These are phyloP conservation scores for Rhizoclosmatium globosum DNA, from an alignment of 192 early-diverging fungal genomes.

Conservation along the genomic window DNA sequence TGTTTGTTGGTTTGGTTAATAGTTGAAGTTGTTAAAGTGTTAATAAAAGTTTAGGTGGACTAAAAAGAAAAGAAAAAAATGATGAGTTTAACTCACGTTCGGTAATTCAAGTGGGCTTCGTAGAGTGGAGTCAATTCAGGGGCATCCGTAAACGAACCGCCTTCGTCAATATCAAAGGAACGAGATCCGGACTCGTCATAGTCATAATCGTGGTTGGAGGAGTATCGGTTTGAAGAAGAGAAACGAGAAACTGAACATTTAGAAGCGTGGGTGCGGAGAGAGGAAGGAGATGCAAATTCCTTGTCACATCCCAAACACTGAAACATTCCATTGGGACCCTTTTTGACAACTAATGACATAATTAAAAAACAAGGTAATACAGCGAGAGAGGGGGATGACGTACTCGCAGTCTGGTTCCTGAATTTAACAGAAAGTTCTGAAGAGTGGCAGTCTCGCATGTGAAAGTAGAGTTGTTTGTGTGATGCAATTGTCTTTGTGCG, in stretches of 20 bases:
- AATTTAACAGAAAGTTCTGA: background rate
- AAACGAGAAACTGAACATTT: background rate
- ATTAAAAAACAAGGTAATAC: background rate
- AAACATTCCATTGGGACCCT: background rate
- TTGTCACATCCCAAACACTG: background rate
- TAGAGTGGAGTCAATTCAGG: background rate
- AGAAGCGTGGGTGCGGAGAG: background rate
- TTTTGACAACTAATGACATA: background rate
- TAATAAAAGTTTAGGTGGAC: background rate
- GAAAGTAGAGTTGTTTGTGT: background rate
- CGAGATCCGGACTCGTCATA: background rate
- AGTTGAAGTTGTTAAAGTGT: too few relatives aligned
- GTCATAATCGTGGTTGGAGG: background rate
- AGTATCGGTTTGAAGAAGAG: background rate
- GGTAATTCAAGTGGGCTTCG: constrained; percentile 8
- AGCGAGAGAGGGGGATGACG: background rate
- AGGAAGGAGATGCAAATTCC: background rate
- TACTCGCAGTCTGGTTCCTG: background rate
- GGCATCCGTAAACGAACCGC: background rate
- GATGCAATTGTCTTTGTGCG: background rate
- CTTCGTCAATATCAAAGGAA: background rate
- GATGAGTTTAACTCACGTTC: background rate
- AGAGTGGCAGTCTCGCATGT: constrained; percentile 9
- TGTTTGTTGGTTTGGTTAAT: too few relatives aligned
- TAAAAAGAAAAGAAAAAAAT: background rate